These are phyloP conservation scores for Pachysandra terminalis DNA, from an alignment of 164 flowering plant genomes.

Conservation along the genomic window DNA sequence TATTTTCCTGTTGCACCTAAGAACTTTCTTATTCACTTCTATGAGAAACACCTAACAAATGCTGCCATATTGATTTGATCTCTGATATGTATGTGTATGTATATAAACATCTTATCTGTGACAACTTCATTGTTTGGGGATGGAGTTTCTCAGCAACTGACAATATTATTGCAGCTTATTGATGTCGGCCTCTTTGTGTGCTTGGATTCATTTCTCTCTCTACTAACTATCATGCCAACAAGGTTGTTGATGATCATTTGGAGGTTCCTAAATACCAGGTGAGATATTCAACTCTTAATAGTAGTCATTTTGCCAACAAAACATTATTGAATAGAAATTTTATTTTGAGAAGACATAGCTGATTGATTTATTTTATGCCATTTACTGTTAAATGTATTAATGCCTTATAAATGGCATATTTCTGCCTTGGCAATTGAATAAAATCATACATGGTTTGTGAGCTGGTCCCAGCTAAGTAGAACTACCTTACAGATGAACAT, in stretches of 20 bases:
- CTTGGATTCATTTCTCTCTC: slow-evolving; percentile 84
- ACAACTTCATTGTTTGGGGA: background rate
- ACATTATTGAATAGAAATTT: background rate
- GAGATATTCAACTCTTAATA: slow-evolving; percentile 14
- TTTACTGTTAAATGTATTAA: background rate
- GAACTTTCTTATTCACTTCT: no score
- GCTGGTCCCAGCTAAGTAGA: background rate
- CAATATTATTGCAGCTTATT: slow-evolving; percentile 72
- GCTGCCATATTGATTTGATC: no score
- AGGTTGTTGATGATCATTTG: slow-evolving; percentile 56
- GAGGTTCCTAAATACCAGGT: slow-evolving; percentile 72
- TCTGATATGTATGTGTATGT: no score
- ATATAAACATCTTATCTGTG: background rate
- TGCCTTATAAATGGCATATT: background rate
- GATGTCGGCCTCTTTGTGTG: slow-evolving; percentile 93
- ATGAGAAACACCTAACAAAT: no score
- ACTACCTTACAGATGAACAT: background rate
- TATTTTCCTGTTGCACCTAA: no score
- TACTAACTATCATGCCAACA: slow-evolving; percentile 92
- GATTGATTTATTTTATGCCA: background rate
- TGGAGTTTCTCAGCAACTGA: slow-evolving; percentile 7
- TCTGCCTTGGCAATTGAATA: background rate
- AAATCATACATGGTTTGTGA: background rate
- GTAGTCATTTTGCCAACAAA: background rate
- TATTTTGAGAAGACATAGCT: background rate